These are phyloP conservation scores for Didymella glomerata DNA, from an alignment of 2,329 filamentous ascomycete genomes.

Conservation along the genomic window DNA sequence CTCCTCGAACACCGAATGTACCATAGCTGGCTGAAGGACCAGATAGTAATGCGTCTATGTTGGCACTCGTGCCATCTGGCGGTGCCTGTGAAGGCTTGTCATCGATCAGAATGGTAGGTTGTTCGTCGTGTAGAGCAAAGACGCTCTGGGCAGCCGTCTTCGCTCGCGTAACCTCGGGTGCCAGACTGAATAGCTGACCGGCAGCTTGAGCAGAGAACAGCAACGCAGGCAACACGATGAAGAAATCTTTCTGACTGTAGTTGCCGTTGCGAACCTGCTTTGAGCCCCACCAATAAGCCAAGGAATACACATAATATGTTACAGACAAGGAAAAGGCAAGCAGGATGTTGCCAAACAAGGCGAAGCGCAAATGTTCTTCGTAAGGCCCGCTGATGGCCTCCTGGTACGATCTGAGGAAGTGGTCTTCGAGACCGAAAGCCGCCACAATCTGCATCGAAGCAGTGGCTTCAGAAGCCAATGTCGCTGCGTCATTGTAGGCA, in stretches of 20 bases:
- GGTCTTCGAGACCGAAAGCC: conserved; percentile 53
- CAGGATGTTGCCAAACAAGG: conserved; percentile 52
- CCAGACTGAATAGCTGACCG: conserved; percentile 58
- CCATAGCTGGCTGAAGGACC: conserved; percentile 29
- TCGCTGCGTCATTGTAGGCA: conserved; percentile 70
- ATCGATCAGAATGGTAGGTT: conserved; percentile 50
- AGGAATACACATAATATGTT: conserved; percentile 59
- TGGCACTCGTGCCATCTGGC: neutral
- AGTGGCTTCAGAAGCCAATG: conserved; percentile 72
- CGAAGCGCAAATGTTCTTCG: conserved; percentile 52
- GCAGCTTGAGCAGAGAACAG: conserved; percentile 58
- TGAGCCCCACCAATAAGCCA: conserved; percentile 60
- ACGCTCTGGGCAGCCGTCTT: conserved; percentile 56
- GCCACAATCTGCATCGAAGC: conserved; percentile 69
- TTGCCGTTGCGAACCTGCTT: conserved; percentile 55
- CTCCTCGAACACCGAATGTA: conserved; percentile 34
- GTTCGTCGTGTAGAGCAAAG: conserved; percentile 53
- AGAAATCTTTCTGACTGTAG: conserved; percentile 55
- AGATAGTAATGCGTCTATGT: conserved; percentile 24
- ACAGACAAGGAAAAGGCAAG: conserved; percentile 57
- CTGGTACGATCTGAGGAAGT: conserved; percentile 51
- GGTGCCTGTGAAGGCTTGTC: neutral
- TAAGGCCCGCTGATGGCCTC: conserved; percentile 52
- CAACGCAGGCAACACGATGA: conserved; percentile 57
- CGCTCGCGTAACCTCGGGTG: conserved; percentile 56